Evolutionary conservation across 768 basidiomycete species (phyloP).

Genomic region (Phlegmacium glaucopus): DNA sequence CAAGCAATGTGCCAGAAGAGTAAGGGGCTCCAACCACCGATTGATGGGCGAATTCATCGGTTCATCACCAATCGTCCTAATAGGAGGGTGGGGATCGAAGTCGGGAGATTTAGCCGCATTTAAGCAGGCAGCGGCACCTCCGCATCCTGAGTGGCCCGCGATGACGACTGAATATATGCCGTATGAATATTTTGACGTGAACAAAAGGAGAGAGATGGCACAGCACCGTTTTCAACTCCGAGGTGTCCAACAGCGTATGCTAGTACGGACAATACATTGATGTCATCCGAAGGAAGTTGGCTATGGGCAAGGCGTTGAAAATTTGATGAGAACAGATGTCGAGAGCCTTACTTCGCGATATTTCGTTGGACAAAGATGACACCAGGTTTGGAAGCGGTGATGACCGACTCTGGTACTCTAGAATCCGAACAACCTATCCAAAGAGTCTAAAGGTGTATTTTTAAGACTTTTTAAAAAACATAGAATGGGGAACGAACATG

Average conservation of each 20-base stretch:
- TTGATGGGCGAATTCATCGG: constrained; percentile 48
- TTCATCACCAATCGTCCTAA: constrained; percentile 29
- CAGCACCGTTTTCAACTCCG: constrained; percentile 75
- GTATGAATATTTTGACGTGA: constrained; percentile 15
- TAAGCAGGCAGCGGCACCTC: constrained; percentile 64
- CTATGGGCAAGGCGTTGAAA: constrained; percentile 28
- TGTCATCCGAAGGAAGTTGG: constrained; percentile 72
- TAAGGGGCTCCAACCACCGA: constrained; percentile 73
- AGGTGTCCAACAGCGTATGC: constrained; percentile 69
- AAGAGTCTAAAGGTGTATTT: constrained; percentile 48
- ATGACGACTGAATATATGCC: constrained; percentile 54
- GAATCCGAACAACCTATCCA: constrained; percentile 88
- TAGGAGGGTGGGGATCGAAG: constrained; percentile 25
- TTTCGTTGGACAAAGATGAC: constrained; percentile 84
- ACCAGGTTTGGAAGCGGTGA: constrained; percentile 68
- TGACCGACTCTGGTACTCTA: constrained; percentile 76
- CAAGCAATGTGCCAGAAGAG: constrained; percentile 45
- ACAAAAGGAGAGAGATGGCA: constrained; percentile 24
- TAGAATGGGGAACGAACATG: constrained; percentile 42
- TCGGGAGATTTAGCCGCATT: constrained; percentile 37
- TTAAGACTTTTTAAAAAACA: constrained; percentile 4
- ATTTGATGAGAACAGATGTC: constrained; percentile 1
- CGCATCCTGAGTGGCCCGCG: constrained; percentile 82
- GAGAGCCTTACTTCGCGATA: constrained; percentile 70
- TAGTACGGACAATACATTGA: constrained; percentile 68